Percentiles rank a stretch among this genome's conserved stretches.
These are phyloP conservation scores for Tetracladium setigerum DNA, from an alignment of 495 filamentous ascomycete genomes.

Conservation along the genomic window DNA sequence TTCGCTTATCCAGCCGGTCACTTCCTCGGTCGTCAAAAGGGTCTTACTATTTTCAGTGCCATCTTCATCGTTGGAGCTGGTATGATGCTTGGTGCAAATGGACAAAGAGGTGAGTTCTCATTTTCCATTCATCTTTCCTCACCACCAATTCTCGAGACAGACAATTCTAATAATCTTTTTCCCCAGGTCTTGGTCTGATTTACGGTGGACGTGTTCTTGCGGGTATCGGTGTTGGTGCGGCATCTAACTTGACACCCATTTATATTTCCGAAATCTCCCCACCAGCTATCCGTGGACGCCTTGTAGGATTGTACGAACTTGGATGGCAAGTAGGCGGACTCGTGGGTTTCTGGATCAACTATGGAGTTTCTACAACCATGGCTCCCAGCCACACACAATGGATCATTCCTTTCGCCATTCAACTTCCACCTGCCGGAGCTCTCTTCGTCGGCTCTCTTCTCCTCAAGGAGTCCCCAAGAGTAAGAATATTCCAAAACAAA, in stretches of 20 bases:
- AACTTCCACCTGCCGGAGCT: slow-evolving; percentile 46
- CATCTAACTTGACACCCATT: slow-evolving; percentile 46
- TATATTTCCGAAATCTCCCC: slow-evolving; percentile 52
- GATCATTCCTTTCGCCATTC: slow-evolving; percentile 50
- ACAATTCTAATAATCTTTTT: too few relatives aligned
- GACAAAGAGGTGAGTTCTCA: too few relatives aligned
- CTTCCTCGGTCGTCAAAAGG: slow-evolving; percentile 49
- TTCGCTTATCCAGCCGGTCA: slow-evolving; percentile 50
- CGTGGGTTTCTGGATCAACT: slow-evolving; percentile 69
- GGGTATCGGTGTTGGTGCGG: slow-evolving; percentile 44
- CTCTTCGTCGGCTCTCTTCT: slow-evolving; percentile 39
- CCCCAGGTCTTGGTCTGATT: slow-evolving; percentile 55
- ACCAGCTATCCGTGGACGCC: slow-evolving; percentile 43
- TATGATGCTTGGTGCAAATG: slow-evolving; percentile 53
- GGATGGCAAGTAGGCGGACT: slow-evolving; percentile 68
- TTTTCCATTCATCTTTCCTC: too few relatives aligned
- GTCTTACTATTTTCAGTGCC: slow-evolving; percentile 41
- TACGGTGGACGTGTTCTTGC: slow-evolving; percentile 47
- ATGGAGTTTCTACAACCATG: slow-evolving; percentile 40
- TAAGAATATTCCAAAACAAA: too few relatives aligned
- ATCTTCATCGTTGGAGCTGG: slow-evolving; percentile 59
- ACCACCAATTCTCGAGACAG: too few relatives aligned
- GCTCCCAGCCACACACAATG: slow-evolving; percentile 39
- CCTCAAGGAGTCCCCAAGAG: slow-evolving; percentile 47
- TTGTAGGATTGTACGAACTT: slow-evolving; percentile 62